Evolutionary conservation across 495 filamentous ascomycete genomes (phyloP).

Genomic region (Cryomyces minteri): DNA sequence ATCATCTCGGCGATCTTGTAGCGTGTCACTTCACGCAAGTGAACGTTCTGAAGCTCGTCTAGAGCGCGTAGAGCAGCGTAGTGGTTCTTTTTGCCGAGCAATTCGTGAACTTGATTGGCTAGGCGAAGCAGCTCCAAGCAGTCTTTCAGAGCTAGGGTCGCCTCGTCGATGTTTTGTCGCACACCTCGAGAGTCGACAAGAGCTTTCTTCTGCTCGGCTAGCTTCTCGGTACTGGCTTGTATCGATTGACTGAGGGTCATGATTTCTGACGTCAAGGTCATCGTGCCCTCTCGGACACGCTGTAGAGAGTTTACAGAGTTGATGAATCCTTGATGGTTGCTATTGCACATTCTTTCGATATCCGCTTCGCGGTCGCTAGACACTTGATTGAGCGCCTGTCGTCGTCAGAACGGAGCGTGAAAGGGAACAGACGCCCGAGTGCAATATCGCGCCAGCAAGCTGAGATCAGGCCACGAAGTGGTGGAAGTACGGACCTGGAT

Average conservation of each 20-base stretch:
- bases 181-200: conserved; percentile 81
- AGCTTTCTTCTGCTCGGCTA: conserved; percentile 86
- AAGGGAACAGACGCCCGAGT: no score
- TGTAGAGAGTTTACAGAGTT: conserved; percentile 83
- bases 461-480: no score
- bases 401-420: no score
- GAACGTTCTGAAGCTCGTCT: conserved; percentile 91
- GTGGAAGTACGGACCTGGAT: conserved; percentile 19
- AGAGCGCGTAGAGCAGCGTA: conserved; percentile 86
- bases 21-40: conserved; percentile 79
- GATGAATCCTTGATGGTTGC: conserved; percentile 93
- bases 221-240: conserved; percentile 82
- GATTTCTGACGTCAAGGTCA: conserved; percentile 76
- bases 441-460: no score
- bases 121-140: conserved; percentile 82
- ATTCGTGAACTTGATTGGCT: conserved; percentile 86
- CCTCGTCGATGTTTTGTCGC: conserved; percentile 91
- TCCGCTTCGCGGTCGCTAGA: conserved; percentile 72
- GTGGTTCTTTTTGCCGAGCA: conserved; percentile 80
- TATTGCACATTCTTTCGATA: conserved; percentile 88
- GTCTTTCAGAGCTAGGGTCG: conserved; percentile 71
- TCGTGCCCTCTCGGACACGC: conserved; percentile 73
- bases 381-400: conserved; percentile 52
- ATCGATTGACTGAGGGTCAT: conserved; percentile 84
- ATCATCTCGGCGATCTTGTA: conserved; percentile 95